Evolutionary conservation across 2,329 filamentous ascomycete genomes (phyloP), one percentile per base, ranked within the genome.

Genomic region (Aspergillus aculeatinus): DNA sequence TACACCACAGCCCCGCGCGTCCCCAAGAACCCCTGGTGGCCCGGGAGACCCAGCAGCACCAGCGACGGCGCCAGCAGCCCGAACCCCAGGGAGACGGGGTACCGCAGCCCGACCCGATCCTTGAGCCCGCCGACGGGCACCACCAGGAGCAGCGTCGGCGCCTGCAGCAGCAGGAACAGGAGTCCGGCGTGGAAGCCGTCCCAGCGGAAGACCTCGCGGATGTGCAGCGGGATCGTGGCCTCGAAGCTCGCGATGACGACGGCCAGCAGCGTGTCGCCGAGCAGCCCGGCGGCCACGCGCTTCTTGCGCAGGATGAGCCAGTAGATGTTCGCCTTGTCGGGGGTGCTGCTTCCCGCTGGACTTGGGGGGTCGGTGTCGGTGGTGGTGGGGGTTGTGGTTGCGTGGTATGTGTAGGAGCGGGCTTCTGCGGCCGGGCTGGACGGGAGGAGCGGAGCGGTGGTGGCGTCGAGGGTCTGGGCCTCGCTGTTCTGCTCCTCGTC

Each of bases 71-170:
- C 63, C 7, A 66, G 54, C 2, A 54, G 19, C 1, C 62, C 12
- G 21, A 61, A 68, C 0, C 64, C 67, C 6, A 60, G 14, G 7
- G 59, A 56, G 12, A 54, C 59, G 16, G 62, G 52, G 5, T 55
- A 21, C 23, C 58, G 61, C 10, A 51, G 14, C 12, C 64, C 65
- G 0, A 62, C 21, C n/a, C 50, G 39, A 29, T 67, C 64, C 12
- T 66, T 66, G 12, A 79, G 65, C 72, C 74, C 76, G 11, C 83
- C 86, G 1, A 86, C 81, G 0, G 85, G 35, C 0, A 88, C 87
- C 0, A 83, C 82, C 2, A 83, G 61, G 67, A 89, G 83, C 12
- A 82, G 80, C 9, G 57, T 48, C 0, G 87, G 87, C 4, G 87
- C 72, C 48, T 87, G 82, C 31, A 89, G 65, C 2, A 80, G 74